Conservation (phyloP, 768 basidiomycete genomes). For the Leccinum sublutescens region DNA sequence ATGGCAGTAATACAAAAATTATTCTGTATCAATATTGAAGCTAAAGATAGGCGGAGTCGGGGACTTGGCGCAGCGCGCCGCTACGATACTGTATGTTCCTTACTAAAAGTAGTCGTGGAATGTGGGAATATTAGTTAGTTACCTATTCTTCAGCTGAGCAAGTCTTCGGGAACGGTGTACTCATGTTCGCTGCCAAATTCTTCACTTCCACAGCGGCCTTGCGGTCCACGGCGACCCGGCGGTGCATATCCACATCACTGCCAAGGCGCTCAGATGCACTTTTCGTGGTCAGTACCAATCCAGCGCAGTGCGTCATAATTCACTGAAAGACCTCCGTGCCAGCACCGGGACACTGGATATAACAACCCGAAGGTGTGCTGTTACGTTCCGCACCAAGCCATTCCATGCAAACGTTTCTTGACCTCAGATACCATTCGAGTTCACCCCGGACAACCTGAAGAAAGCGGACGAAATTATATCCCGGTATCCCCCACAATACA, state of each 20-base stretch:
- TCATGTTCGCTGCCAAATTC: conserved; percentile 25
- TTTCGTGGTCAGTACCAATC: conserved; percentile 66
- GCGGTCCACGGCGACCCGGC: conserved; percentile 19
- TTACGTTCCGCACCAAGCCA: not conserved
- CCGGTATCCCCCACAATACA: conserved; percentile 95
- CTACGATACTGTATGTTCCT: no score
- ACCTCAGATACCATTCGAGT: conserved; percentile 84
- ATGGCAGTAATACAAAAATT: no score
- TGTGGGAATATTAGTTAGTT: not conserved
- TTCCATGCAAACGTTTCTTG: not conserved
- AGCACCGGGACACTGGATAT: conserved; percentile 95
- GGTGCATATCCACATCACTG: conserved; percentile 38
- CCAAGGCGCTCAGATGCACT: conserved; percentile 74
- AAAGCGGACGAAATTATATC: conserved; percentile 86
- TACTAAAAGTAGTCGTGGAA: not conserved
- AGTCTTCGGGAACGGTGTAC: not conserved
- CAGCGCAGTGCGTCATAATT: conserved; percentile 6
- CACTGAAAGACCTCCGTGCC: conserved; percentile 14
- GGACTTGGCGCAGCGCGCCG: no score
- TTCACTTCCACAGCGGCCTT: conserved; percentile 11
- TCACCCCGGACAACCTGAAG: conserved; percentile 77
- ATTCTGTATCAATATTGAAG: no score
- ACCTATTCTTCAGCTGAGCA: not conserved
- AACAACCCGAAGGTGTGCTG: conserved; percentile 82
- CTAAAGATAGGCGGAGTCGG: no score